Evolutionary conservation across 441 rosid genomes (phyloP).

Genomic region (Pelargonium myrrhifolium): DNA sequence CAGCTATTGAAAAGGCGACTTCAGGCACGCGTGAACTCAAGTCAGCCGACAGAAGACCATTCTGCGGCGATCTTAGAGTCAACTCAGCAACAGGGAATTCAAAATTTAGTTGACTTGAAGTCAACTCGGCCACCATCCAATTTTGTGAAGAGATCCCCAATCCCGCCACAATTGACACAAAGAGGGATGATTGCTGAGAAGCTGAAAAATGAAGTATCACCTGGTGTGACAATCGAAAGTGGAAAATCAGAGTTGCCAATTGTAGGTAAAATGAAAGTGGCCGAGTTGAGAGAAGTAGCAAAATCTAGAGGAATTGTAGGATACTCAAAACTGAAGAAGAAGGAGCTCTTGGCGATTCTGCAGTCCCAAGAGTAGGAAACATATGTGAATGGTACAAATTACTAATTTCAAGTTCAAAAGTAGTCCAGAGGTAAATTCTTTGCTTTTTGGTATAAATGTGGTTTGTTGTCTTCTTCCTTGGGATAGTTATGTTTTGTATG

Average conservation of each 20-base stretch:
- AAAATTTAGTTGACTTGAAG: conserved; percentile 15
- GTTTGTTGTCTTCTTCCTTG: neutral
- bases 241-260: conserved; percentile 19
- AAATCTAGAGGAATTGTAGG: neutral
- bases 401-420: neutral
- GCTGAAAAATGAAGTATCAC: conserved; percentile 13
- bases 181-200: conserved; percentile 21
- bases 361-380: neutral
- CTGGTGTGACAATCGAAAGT: neutral
- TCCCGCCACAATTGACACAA: conserved; percentile 24
- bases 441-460: neutral
- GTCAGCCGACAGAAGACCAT: neutral
- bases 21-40: neutral
- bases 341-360: neutral
- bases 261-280: conserved; percentile 49
- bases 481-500: neutral
- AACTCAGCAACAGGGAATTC: neutral
- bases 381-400: neutral
- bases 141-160: conserved; percentile 37
- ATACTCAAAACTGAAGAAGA: neutral
- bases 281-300: conserved; percentile 17
- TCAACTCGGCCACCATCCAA: conserved; percentile 34
- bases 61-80: neutral
- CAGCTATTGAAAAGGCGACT: neutral
- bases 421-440: neutral